Evolutionary conservation across 2,329 filamentous ascomycete species (phyloP), one percentile per base, ranked within the genome.

Genomic region (Apiospora sp.): DNA sequence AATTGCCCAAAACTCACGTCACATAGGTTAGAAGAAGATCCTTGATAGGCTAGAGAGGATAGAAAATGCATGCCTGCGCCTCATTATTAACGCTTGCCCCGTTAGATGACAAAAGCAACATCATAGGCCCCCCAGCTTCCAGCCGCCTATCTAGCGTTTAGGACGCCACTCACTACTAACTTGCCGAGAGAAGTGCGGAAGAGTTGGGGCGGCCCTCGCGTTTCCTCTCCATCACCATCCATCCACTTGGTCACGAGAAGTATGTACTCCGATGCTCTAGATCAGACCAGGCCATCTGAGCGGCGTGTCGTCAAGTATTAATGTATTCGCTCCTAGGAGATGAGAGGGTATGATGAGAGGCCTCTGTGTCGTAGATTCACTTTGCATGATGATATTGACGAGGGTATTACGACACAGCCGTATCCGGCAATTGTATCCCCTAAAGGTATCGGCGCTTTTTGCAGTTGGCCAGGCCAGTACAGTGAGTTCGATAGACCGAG

Each of bases 401-500:
- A 13, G 34, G n/a, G 58, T 13, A 41, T 64, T 64, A 41, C 34
- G 58, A 37, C 58, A 64, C 8, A 41, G n/a, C 19, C 30, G 22
- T n/a, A 22, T n/a, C 30, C 58, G 58, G 34, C 58, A 64, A 34
- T 64, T n/a, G n/a, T 64, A 10, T 12, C 34, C 19, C 34, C 58
- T 64, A 41, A 64, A 22, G 7, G 34, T 61, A 16, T 41, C 34
- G 34, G 34, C 19, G 19, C 37, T 41, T n/a, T 37, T 41, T 64
- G 58, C 58, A 7, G 30, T 41, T 41, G 16, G 58, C 58, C 5
- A 58, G 54, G 54, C 27, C 19, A 58, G 16, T 19, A 30, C 30
- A 24, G 58, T 41, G 58, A 64, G 58, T 64, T 64, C 58, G 19
- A 41, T 64, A 64, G 58, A n/a, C 19, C 58, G 34, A 37, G 22